A percentile compares a stretch with the other conserved stretches of the same genome.
These are phyloP conservation scores for Fusarium pseudograminearum DNA, from an alignment of 2,329 filamentous ascomycete genomes.

Conservation along the genomic window DNA sequence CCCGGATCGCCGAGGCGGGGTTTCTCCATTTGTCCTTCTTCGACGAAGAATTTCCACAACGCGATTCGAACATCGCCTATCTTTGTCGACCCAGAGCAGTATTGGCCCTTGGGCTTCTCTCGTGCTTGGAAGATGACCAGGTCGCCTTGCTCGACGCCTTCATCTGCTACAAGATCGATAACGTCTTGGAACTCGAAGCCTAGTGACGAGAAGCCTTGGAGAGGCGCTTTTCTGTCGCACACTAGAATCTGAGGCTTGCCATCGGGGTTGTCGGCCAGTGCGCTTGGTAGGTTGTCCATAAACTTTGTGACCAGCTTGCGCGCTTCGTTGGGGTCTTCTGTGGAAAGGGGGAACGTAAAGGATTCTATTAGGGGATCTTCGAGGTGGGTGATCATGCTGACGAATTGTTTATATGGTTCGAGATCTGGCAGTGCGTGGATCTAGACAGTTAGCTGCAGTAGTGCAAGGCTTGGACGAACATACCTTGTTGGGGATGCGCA, in stretches of 20 bases:
- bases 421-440: conserved; percentile 74
- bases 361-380: conserved; percentile 78
- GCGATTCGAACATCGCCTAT: conserved; percentile 79
- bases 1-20: conserved; percentile 53
- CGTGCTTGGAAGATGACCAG: conserved; percentile 86
- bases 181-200: conserved; percentile 75
- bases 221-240: conserved; percentile 77
- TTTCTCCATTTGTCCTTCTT: conserved; percentile 66
- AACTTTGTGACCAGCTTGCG: conserved; percentile 74
- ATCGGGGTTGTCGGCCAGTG: conserved; percentile 75
- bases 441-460: conserved; percentile 51
- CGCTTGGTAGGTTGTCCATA: conserved; percentile 72
- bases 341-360: conserved; percentile 73
- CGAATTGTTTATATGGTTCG: conserved; percentile 68
- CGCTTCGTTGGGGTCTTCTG: conserved; percentile 64
- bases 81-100: conserved; percentile 70
- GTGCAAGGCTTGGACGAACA: conserved; percentile 25
- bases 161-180: conserved; percentile 50
- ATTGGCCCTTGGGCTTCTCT: conserved; percentile 68
- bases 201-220: conserved; percentile 81
- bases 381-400: conserved; percentile 79
- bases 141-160: conserved; percentile 72
- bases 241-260: conserved; percentile 86
- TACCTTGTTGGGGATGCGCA: conserved; percentile 78
- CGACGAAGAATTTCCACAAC: conserved; percentile 76